These are phyloP conservation scores for Rhizoclosmatium sp. DNA, from an alignment of 192 early-diverging fungal genomes.

Conservation along the genomic window DNA sequence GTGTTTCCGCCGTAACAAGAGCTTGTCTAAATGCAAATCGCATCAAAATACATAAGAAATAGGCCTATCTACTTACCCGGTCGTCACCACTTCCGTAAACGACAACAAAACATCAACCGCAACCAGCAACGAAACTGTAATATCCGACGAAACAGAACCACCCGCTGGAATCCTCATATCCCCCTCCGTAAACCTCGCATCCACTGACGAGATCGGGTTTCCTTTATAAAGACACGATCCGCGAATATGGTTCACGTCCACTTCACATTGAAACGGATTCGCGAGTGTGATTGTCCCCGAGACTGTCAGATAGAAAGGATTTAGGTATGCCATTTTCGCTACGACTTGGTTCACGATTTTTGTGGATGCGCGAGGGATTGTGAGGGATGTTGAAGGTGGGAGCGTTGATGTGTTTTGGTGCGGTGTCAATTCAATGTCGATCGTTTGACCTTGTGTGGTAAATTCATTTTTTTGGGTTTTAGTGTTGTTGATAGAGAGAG, in stretches of 20 bases:
- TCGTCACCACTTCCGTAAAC: background rate
- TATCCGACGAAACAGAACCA: background rate
- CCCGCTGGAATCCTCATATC: background rate
- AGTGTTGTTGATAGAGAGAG: background rate
- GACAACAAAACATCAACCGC: background rate
- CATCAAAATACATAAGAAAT: background rate
- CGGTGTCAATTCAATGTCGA: background rate
- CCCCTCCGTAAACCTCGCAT: background rate
- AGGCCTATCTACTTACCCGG: background rate
- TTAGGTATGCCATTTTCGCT: background rate
- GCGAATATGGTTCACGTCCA: background rate
- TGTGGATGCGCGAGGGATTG: background rate
- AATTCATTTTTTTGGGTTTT: background rate
- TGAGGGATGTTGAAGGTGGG: background rate
- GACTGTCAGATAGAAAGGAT: constrained; percentile 2
- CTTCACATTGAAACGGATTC: constrained; percentile 25
- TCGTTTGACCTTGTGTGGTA: background rate
- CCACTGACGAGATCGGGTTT: background rate
- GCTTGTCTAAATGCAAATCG: background rate
- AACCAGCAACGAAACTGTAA: background rate
- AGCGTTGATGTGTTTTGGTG: background rate
- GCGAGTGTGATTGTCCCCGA: constrained; percentile 5
- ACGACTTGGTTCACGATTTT: constrained; percentile 8
- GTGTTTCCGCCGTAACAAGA: background rate
- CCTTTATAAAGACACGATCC: background rate